These are phyloP conservation scores for Gamsiella multidivaricata DNA, from an alignment of 192 early-diverging fungal genomes.

Conservation along the genomic window DNA sequence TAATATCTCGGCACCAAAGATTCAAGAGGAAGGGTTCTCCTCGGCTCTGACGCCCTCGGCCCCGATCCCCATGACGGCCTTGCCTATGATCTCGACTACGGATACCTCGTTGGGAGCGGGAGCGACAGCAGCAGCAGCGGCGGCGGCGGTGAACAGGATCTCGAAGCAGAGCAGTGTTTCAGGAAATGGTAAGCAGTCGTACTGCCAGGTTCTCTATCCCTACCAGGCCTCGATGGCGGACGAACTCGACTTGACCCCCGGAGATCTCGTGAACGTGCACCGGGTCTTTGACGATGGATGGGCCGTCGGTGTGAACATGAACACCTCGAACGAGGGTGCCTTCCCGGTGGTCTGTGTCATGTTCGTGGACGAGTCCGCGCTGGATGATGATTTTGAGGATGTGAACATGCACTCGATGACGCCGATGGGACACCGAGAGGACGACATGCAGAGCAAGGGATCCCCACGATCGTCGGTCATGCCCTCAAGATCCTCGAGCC, in stretches of 20 bases:
- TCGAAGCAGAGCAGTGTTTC: slow-evolving; percentile 15
- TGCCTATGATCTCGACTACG: slow-evolving; percentile 8
- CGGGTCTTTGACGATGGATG: slow-evolving; percentile 91
- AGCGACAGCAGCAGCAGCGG: slow-evolving; percentile 7
- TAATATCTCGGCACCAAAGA: slow-evolving; percentile 49
- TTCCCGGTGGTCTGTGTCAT: slow-evolving; percentile 87
- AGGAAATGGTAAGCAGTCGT: slow-evolving; percentile 28
- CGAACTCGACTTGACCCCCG: slow-evolving; percentile 75
- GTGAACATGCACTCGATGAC: slow-evolving; percentile 55
- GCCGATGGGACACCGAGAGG: slow-evolving; percentile 45
- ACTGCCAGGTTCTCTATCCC: slow-evolving; percentile 56
- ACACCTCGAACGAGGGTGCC: slow-evolving; percentile 76
- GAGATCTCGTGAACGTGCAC: slow-evolving; percentile 78
- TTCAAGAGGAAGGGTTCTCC: slow-evolving; percentile 46
- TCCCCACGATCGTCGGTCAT: slow-evolving; percentile 19
- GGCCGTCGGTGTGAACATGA: slow-evolving; percentile 85
- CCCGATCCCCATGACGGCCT: slow-evolving; percentile 49
- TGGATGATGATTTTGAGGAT: slow-evolving; percentile 52
- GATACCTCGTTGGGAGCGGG: not conserved
- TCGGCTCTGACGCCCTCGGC: slow-evolving; percentile 4
- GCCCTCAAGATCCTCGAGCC: slow-evolving; percentile 32
- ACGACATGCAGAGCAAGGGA: slow-evolving; percentile 7
- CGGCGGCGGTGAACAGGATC: slow-evolving; percentile 1
- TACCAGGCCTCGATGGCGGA: slow-evolving; percentile 78
- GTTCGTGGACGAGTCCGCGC: slow-evolving; percentile 44